Evolutionary conservation across 768 basidiomycete genomes (phyloP).

Genomic region (Tricholoma matsutake): DNA sequence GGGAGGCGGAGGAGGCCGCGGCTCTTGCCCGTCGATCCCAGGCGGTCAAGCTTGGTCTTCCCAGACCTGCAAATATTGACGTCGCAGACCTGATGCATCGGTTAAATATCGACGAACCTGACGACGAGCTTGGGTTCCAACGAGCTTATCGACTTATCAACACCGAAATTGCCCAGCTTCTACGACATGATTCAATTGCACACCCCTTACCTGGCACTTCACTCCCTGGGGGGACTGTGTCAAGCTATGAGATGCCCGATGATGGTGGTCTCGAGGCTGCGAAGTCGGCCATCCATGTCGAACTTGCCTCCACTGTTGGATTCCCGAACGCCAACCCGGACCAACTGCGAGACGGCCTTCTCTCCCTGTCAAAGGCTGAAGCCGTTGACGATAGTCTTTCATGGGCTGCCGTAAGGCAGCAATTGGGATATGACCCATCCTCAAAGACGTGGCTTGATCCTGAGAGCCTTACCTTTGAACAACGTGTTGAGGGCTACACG

Average conservation of each 20-base stretch:
- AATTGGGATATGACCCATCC: slow-evolving; percentile 59
- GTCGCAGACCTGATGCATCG: slow-evolving; percentile 57
- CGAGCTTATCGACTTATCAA: slow-evolving; percentile 67
- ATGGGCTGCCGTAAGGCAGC: slow-evolving; percentile 67
- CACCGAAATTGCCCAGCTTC: slow-evolving; percentile 70
- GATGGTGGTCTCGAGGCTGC: slow-evolving; percentile 75
- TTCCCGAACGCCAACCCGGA: slow-evolving; percentile 80
- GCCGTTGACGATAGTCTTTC: slow-evolving; percentile 56
- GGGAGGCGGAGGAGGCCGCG: slow-evolving; percentile 76
- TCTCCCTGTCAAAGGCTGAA: slow-evolving; percentile 60
- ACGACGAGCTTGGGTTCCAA: slow-evolving; percentile 36
- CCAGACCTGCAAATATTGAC: slow-evolving; percentile 84
- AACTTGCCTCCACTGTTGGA: slow-evolving; percentile 77
- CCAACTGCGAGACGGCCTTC: slow-evolving; percentile 76
- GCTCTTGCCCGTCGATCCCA: slow-evolving; percentile 81
- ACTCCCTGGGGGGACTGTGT: slow-evolving; percentile 66
- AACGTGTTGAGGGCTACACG: slow-evolving; percentile 62
- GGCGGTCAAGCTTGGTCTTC: slow-evolving; percentile 77
- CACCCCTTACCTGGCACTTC: slow-evolving; percentile 88
- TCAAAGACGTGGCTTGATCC: slow-evolving; percentile 67
- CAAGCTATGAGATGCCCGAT: slow-evolving; percentile 68
- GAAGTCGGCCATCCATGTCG: slow-evolving; percentile 67
- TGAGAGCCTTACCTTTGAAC: slow-evolving; percentile 49
- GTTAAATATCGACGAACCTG: slow-evolving; percentile 48
- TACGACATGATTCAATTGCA: slow-evolving; percentile 85